Conservation (phyloP, 2,329 filamentous ascomycete species). For the Kalmusia sp. region DNA sequence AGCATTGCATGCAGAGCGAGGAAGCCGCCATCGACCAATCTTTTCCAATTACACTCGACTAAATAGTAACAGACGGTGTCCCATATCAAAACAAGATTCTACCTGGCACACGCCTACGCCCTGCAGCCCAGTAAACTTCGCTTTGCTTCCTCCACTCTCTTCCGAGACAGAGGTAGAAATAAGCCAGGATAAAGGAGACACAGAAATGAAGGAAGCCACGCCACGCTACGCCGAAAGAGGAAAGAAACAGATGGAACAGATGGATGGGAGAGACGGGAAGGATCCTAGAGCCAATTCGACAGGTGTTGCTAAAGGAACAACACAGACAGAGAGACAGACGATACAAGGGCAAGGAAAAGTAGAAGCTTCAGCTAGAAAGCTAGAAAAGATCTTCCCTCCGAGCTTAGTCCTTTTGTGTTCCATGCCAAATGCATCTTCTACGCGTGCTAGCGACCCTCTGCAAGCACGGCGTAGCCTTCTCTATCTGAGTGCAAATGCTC, state of each 20-base stretch:
- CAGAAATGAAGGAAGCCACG: slow-evolving; percentile 26
- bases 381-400: slow-evolving; percentile 16
- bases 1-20: neutral
- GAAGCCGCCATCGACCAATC: slow-evolving; percentile 22
- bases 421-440: slow-evolving; percentile 26
- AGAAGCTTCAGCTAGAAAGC: slow-evolving; percentile 25
- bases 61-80: slow-evolving; percentile 11
- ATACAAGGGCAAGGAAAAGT: slow-evolving; percentile 32
- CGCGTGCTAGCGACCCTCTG: slow-evolving; percentile 24
- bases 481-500: slow-evolving; percentile 49
- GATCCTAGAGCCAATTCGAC: slow-evolving; percentile 24
- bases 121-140: slow-evolving; percentile 35
- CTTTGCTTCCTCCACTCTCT: slow-evolving; percentile 21
- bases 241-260: slow-evolving; percentile 22
- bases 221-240: slow-evolving; percentile 17
- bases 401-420: slow-evolving; percentile 24
- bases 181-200: slow-evolving; percentile 13
- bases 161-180: slow-evolving; percentile 23
- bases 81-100: slow-evolving; percentile 21
- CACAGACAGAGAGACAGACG: slow-evolving; percentile 31
- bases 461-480: slow-evolving; percentile 30
- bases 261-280: slow-evolving; percentile 18
- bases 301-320: slow-evolving; percentile 28
- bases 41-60: slow-evolving; percentile 37
- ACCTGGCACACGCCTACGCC: slow-evolving; percentile 26